phyloP scores from a whole-genome alignment of 305 asterid species.

The Fraxinus angustifolia region DNA sequence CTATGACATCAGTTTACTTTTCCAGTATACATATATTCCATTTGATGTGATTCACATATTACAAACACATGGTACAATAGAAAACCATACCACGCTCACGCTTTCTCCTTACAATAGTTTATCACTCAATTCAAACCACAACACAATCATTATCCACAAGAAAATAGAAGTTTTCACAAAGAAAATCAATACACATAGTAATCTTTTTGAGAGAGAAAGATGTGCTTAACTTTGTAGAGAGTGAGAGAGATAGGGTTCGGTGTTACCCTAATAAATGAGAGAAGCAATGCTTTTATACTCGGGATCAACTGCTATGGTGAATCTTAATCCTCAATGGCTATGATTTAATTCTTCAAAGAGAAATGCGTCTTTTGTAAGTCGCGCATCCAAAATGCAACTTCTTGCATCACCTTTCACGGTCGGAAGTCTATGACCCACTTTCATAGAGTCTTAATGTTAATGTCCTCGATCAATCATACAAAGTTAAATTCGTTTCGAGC shows the following conservation, averaged over 20 bases:
- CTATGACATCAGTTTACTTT: too few relatives aligned
- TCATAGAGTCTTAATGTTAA: neutral
- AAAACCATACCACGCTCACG: too few relatives aligned
- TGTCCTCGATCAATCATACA: neutral
- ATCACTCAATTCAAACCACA: neutral
- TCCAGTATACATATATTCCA: too few relatives aligned
- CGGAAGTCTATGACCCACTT: neutral
- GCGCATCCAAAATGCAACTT: neutral
- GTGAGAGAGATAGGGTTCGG: neutral
- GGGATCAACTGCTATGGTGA: too few relatives aligned
- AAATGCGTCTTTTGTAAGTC: neutral
- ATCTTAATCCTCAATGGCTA: too few relatives aligned
- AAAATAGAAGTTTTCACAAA: neutral
- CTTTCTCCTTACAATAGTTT: neutral
- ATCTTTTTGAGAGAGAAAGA: neutral
- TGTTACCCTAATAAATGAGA: too few relatives aligned
- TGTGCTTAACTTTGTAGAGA: neutral
- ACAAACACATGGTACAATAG: too few relatives aligned
- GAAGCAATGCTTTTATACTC: too few relatives aligned
- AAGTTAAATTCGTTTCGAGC: neutral
- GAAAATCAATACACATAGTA: neutral
- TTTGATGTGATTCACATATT: too few relatives aligned
- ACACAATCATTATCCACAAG: too few relatives aligned
- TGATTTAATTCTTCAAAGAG: neutral
- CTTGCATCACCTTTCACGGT: neutral